Conservation (phyloP, 352 stramenopile genomes). For the Pythium biforme region DNA sequence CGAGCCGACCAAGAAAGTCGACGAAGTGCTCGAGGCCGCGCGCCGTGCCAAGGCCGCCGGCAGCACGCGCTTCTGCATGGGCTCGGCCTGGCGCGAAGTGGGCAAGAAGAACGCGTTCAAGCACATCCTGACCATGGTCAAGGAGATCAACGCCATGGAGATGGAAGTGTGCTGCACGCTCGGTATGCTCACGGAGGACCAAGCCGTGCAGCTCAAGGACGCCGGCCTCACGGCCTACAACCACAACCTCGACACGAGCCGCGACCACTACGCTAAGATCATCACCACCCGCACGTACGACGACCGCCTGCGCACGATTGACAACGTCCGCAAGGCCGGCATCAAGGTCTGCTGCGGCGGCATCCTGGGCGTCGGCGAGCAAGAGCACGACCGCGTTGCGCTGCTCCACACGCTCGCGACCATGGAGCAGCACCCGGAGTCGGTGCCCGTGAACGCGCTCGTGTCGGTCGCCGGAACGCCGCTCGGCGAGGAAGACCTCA, state of each 20-base stretch:
- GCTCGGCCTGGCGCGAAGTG: constrained; percentile 96
- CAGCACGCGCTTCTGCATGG: constrained; percentile 98
- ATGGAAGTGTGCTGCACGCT: constrained; percentile 97
- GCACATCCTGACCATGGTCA: constrained; percentile 97
- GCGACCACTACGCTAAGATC: constrained; percentile 97
- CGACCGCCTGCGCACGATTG: constrained; percentile 95
- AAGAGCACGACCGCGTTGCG: constrained; percentile 93
- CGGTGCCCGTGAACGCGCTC: constrained; percentile 96
- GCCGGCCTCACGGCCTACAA: constrained; percentile 98
- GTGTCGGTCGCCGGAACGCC: constrained; percentile 95
- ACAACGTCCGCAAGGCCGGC: constrained; percentile 95
- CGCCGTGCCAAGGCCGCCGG: constrained; percentile 94
- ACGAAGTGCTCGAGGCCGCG: constrained; percentile 96
- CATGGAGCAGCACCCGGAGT: constrained; percentile 95
- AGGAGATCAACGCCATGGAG: constrained; percentile 89
- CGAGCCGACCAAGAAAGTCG: constrained; percentile 95
- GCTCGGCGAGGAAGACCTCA: constrained; percentile 89
- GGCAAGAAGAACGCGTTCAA: constrained; percentile 98
- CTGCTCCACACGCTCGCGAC: constrained; percentile 96
- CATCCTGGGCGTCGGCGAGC: constrained; percentile 96
- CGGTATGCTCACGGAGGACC: constrained; percentile 95
- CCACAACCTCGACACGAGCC: constrained; percentile 98
- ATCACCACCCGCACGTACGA: constrained; percentile 97
- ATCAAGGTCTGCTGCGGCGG: constrained; percentile 97
- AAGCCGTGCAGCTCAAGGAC: constrained; percentile 96